Percentiles rank a stretch among this genome's conserved stretches.
Evolutionary conservation across 352 stramenopile species (phyloP).

Genomic region (Phytophthora tubulina): DNA sequence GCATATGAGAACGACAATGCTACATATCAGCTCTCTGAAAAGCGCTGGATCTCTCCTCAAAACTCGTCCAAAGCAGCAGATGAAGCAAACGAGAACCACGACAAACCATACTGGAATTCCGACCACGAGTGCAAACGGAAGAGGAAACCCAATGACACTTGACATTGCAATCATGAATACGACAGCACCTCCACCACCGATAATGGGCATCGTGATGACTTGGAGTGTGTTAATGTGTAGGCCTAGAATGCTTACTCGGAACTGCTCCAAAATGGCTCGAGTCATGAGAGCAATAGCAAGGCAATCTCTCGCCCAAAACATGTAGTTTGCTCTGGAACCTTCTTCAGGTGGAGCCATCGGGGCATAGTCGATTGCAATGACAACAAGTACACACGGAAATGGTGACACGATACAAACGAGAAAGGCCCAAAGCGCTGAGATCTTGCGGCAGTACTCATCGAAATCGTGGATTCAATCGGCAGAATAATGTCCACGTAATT

Average conservation of each 20-base stretch:
- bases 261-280: slow-evolving; percentile 10
- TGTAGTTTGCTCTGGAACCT: slow-evolving; percentile 11
- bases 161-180: slow-evolving; percentile 19
- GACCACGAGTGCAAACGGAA: slow-evolving; percentile 15
- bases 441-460: slow-evolving; percentile 3
- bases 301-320: slow-evolving; percentile 15
- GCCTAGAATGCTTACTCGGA: slow-evolving; percentile 11
- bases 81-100: slow-evolving; percentile 8
- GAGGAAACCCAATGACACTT: slow-evolving; percentile 2
- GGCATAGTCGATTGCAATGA: slow-evolving; percentile 6
- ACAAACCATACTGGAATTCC: slow-evolving; percentile 11
- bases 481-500: slow-evolving; percentile 15
- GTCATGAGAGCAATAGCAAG: slow-evolving; percentile 16
- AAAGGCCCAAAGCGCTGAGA: slow-evolving; percentile 5
- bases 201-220: slow-evolving; percentile 4
- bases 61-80: slow-evolving; percentile 4
- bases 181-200: slow-evolving; percentile 4
- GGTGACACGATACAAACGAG: slow-evolving; percentile 11
- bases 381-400: slow-evolving; percentile 15
- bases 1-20: slow-evolving; percentile 5
- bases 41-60: slow-evolving; percentile 3
- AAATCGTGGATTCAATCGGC: slow-evolving; percentile 6
- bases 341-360: slow-evolving; percentile 9
- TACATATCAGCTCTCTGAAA: neutral
- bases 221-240: slow-evolving; percentile 9